A percentile compares a stretch with the other conserved stretches of the same genome.
phyloP scores from a whole-genome alignment of 495 filamentous ascomycete species.

The Penicillium nucicola region DNA sequence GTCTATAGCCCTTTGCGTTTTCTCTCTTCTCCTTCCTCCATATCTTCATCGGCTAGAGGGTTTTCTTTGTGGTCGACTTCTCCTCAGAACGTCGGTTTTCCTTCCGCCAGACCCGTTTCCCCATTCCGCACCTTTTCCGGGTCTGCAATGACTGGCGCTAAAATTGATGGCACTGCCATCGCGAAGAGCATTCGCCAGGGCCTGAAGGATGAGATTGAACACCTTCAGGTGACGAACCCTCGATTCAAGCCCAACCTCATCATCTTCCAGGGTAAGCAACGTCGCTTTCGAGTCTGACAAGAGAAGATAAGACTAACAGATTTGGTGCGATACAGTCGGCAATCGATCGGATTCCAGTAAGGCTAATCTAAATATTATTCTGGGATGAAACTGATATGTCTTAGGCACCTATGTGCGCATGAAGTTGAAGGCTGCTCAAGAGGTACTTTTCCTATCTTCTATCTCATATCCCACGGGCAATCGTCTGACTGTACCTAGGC shows the following conservation, averaged over 20 bases:
- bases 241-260: slow-evolving; percentile 83
- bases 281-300: not conserved
- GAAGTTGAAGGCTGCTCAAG: slow-evolving; percentile 96
- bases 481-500: slow-evolving; percentile 50
- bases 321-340: slow-evolving; percentile 55
- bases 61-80: slow-evolving; percentile 12
- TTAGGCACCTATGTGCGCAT: slow-evolving; percentile 97
- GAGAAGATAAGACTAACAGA: not conserved
- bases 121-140: slow-evolving; percentile 43
- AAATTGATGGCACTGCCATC: slow-evolving; percentile 94
- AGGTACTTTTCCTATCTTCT: slow-evolving; percentile 61
- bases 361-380: slow-evolving; percentile 26
- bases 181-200: slow-evolving; percentile 82
- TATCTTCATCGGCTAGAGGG: slow-evolving; percentile 14
- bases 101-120: slow-evolving; percentile 12
- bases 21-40: slow-evolving; percentile 15
- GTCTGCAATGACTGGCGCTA: slow-evolving; percentile 73
- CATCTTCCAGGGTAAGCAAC: slow-evolving; percentile 80
- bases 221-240: slow-evolving; percentile 76
- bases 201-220: slow-evolving; percentile 73
- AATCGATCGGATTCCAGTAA: slow-evolving; percentile 88
- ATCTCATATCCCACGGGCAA: slow-evolving; percentile 2
- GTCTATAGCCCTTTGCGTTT: slow-evolving; percentile 21
- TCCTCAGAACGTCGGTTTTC: slow-evolving; percentile 11
- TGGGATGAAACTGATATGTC: slow-evolving; percentile 24